A percentile compares a stretch with the other conserved stretches of the same genome.
These are phyloP conservation scores for Elongisporangium undulatum DNA, from an alignment of 352 stramenopile genomes.

Conservation along the genomic window DNA sequence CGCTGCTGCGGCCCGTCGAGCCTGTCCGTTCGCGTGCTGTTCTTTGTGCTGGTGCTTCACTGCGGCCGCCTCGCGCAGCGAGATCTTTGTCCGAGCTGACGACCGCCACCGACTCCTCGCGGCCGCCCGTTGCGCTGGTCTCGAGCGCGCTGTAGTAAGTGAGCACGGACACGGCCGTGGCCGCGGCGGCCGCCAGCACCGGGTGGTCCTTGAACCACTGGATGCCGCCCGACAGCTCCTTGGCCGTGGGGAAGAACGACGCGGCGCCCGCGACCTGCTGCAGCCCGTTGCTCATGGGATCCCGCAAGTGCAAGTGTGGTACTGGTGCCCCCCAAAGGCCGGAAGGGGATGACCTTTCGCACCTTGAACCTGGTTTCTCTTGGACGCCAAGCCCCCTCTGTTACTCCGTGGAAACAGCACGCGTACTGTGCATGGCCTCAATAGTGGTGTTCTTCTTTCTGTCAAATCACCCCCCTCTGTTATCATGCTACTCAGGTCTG, in stretches of 20 bases:
- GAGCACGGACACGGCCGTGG: constrained; percentile 79
- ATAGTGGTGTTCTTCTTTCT: too few relatives aligned
- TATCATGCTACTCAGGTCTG: too few relatives aligned
- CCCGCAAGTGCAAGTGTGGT: background rate
- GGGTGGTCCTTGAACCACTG: constrained; percentile 87
- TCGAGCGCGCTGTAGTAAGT: constrained; percentile 70
- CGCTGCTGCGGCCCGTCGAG: constrained; percentile 16
- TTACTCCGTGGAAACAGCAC: background rate
- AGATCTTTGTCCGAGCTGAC: constrained; percentile 6
- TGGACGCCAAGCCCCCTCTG: background rate
- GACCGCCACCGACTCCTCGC: constrained; percentile 4
- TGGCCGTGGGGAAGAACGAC: constrained; percentile 84
- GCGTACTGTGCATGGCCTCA: background rate
- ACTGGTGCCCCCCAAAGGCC: background rate
- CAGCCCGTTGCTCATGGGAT: constrained; percentile 29
- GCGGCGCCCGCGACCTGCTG: constrained; percentile 25
- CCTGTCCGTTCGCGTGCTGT: background rate
- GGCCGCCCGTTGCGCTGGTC: constrained; percentile 9
- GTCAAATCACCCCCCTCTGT: too few relatives aligned
- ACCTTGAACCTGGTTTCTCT: background rate
- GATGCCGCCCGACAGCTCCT: constrained; percentile 77
- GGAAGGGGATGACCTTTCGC: background rate
- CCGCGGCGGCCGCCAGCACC: constrained; percentile 68
- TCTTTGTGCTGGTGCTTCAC: background rate
- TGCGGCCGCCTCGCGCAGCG: background rate